Base-by-base conservation (phyloP, 441 rosid genomes). In the Corymbia citriodora region DNA sequence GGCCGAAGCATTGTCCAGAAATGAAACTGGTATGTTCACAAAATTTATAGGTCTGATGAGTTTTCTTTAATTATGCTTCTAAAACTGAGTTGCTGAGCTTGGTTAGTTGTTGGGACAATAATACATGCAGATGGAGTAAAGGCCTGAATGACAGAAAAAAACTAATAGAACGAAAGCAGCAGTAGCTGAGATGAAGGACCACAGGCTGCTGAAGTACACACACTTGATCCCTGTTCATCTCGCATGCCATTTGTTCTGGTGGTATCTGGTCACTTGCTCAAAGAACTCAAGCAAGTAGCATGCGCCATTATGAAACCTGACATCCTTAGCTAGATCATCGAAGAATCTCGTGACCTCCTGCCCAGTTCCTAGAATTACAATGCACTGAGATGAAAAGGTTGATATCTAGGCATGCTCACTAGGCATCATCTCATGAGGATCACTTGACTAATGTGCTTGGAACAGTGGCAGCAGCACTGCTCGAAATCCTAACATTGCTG, bases 1-100 rank as follows among this genome's bases (percentile, higher is more conserved):
- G 1, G 74, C 18, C 18, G 0, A 1, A n/a, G 72, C 5, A 16
- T n/a, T 11, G n/a, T 65, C 72, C 0, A 14, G 18, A 14, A 15
- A 65, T 8, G 74, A 61, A n/a, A 65, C 19, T 1, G 0, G 1
- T 11, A 65, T 33, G 6, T 65, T 65, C 74, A 15, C 33, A 65
- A 65, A 65, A 7, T n/a, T 65, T n/a, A n/a, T n/a, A 14, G 74
- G 74, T 65, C 33, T n/a, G 74, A 65, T 65, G 0, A n/a, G 40
- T 15, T 1, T 7, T n/a, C 40, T 65, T n/a, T 15, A 65, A n/a
- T 2, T 65, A 2, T n/a, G 21, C 31, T 65, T 65, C 40, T n/a
- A 2, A 65, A 4, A 65, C 21, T 14, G 40, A 65, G 74, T n/a
- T 65, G 5, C 0, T 65, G 36, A n/a, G 74, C 36, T n/a, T 65